A percentile compares a stretch with the other conserved stretches of the same genome.
These are phyloP conservation scores for Salix suchowensis DNA, from an alignment of 345 rosid genomes.

Conservation along the genomic window DNA sequence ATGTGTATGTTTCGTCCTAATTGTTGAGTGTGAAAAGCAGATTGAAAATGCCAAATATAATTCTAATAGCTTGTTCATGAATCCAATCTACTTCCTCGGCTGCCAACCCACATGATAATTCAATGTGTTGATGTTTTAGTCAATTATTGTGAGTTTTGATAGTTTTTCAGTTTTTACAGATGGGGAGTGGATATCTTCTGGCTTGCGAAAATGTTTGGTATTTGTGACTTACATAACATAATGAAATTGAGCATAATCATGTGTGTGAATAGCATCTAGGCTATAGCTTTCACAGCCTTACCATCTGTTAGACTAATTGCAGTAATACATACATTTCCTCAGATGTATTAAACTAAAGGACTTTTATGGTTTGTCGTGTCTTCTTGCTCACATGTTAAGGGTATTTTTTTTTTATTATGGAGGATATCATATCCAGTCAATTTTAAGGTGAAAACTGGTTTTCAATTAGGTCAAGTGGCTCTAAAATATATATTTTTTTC, in stretches of 20 bases:
- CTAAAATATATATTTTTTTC: not conserved
- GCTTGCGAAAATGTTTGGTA: not conserved
- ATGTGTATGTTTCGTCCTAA: not conserved
- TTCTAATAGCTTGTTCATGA: not conserved
- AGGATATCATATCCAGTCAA: not conserved
- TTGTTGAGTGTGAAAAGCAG: not conserved
- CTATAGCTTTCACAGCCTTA: not conserved
- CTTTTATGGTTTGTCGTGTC: not conserved
- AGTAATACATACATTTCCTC: not conserved
- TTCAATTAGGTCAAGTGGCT: not conserved
- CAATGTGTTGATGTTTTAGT: not conserved
- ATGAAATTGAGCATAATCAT: not conserved
- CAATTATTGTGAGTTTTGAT: not conserved
- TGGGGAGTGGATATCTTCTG: not conserved
- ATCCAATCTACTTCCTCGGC: not conserved
- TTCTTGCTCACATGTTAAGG: not conserved
- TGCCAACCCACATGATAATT: not conserved
- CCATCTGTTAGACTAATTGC: not conserved
- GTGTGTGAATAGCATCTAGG: not conserved
- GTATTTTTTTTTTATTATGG: not conserved
- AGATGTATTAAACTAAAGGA: not conserved
- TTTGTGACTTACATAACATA: too few species aligned
- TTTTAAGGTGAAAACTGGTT: not conserved
- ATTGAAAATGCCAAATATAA: not conserved
- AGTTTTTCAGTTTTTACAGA: not conserved